These are phyloP conservation scores for Pascua sp. DNA, from an alignment of 1,284 basidiomycete genomes.

Conservation along the genomic window DNA sequence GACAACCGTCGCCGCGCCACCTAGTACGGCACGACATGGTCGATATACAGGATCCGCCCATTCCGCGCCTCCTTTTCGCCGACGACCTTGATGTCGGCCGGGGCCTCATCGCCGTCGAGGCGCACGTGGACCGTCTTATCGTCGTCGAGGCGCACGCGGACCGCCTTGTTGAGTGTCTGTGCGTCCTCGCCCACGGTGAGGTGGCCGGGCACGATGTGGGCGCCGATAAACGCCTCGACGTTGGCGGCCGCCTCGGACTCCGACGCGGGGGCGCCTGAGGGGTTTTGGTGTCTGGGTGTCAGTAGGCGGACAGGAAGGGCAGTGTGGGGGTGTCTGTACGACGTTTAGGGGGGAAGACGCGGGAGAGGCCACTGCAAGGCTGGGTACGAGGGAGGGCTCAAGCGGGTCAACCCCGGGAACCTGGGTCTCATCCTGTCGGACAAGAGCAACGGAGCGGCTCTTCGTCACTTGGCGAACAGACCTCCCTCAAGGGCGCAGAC, in stretches of 20 bases:
- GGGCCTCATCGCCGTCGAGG: neutral
- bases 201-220: constrained; percentile 37
- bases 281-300: constrained; percentile 23
- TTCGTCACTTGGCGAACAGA: too few relatives aligned
- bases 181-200: constrained; percentile 14
- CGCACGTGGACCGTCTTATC: constrained; percentile 25
- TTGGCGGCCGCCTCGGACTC: constrained; percentile 26
- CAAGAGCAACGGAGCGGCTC: too few relatives aligned
- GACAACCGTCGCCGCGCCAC: too few relatives aligned
- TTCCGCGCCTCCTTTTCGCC: constrained; percentile 42
- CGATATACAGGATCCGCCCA: constrained; percentile 40
- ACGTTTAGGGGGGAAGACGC: too few relatives aligned
- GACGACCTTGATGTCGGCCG: constrained; percentile 32
- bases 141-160: constrained; percentile 24
- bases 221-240: constrained; percentile 37
- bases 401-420: too few relatives aligned
- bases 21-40: constrained; percentile 30
- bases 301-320: neutral
- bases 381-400: too few relatives aligned
- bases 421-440: too few relatives aligned
- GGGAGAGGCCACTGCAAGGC: too few relatives aligned
- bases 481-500: too few relatives aligned
- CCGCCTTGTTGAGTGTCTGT: constrained; percentile 29
- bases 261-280: constrained; percentile 16
- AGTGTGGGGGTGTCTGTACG: too few relatives aligned